Base-by-base conservation (phyloP, 2,329 filamentous ascomycete genomes). In the Cladosporium oxysporum region DNA sequence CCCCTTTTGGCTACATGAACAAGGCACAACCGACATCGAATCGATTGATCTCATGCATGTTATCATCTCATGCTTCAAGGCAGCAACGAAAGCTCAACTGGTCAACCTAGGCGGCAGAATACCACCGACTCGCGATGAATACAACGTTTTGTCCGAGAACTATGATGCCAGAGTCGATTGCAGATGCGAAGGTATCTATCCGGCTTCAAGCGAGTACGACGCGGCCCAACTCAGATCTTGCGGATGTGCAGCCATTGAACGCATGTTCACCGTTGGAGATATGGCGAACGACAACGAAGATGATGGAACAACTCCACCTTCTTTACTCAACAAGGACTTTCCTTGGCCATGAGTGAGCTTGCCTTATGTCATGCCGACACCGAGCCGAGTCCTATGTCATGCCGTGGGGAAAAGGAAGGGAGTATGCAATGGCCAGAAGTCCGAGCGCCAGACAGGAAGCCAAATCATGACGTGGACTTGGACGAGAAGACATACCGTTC, bases 141-240 rank as follows among this genome's bases (percentile, higher is more conserved):
- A 16, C 33, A 33, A 62, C 5, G 60, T 62, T 10, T 16, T 62
- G 60, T 55, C 60, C 14, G 60, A 62, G 18, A 62, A 26, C 14
- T 62, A 53, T n/a, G 33, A 62, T 44, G 49, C 60, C 12, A 49
- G 33, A 18, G 60, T 62, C 12, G 29, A 55, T 16, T 62, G 60
- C 26, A n/a, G 12, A 4, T 62, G 60, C 21, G n/a, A 33, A 4
- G 60, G 60, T 16, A 28, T 62, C 11, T 53, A 29, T 5, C 60
- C 60, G 2, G 47, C 41, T 3, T 21, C 47, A 11, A 44, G 16
- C 11, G 16, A 6, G 3, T 23, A 28, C 31, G 49, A 41, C 11
- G 11, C 18, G 2, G 16, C 21, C 11, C 18, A n/a, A 7, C 60
- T 62, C 21, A 55, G 29, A 21, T 41, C 49, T 8, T 62, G 60